Percentiles rank a stretch among this genome's conserved stretches.
phyloP scores from a whole-genome alignment of 2,329 filamentous ascomycete species.

The Sporothrix protearum region DNA sequence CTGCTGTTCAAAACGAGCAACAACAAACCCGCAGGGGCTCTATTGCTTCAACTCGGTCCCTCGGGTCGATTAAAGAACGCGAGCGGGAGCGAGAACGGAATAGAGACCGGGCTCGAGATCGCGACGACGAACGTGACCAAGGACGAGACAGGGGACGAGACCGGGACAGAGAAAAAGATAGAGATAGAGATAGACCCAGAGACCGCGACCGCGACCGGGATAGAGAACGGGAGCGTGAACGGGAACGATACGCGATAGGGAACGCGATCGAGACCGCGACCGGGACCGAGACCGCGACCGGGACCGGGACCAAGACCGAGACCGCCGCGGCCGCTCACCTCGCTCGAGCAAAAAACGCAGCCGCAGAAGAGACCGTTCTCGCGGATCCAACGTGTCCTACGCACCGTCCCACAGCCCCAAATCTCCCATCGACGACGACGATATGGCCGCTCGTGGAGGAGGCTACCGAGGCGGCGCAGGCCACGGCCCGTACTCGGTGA shows the following conservation, averaged over 20 bases:
- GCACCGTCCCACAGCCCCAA: slow-evolving; percentile 42
- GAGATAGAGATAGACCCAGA: neutral
- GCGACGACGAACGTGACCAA: neutral
- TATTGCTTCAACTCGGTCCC: neutral
- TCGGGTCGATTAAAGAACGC: neutral
- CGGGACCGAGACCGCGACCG: neutral
- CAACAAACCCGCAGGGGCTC: neutral
- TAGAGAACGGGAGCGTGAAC: slow-evolving; percentile 3
- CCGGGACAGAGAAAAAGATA: neutral
- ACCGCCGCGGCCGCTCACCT: neutral
- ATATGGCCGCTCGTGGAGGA: slow-evolving; percentile 45
- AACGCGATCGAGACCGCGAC: neutral
- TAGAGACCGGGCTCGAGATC: slow-evolving; percentile 11
- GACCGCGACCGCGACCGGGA: slow-evolving; percentile 2
- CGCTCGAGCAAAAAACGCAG: slow-evolving; percentile 35
- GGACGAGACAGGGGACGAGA: slow-evolving; percentile 11
- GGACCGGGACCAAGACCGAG: no score
- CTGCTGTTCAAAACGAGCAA: neutral
- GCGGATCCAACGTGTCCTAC: slow-evolving; percentile 37
- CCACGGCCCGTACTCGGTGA: slow-evolving; percentile 27
- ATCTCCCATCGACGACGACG: slow-evolving; percentile 50
- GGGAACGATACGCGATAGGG: slow-evolving; percentile 2
- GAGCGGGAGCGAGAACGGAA: slow-evolving; percentile 11
- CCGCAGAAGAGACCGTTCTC: slow-evolving; percentile 27
- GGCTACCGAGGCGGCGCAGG: slow-evolving; percentile 38